Base-by-base conservation (phyloP, 2,329 filamentous ascomycete genomes). In the Alternaria sp. region DNA sequence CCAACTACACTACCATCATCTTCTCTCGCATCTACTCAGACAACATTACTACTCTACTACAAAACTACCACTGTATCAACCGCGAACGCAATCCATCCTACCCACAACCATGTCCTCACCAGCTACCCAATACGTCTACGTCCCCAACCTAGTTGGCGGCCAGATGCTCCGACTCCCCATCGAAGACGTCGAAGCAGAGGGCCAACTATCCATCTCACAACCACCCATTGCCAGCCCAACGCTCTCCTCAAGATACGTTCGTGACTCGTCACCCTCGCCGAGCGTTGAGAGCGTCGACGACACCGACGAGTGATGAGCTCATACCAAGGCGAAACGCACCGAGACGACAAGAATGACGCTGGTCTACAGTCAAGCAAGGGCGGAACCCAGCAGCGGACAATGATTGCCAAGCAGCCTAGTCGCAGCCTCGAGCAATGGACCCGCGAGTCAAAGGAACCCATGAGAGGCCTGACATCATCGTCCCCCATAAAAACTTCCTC, bases 131-230 rank as follows among this genome's bases (percentile, higher is more conserved):
- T 76, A 73, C 64, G 72, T 76, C 61, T 77, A 77, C 71, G 76
- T 77, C 54, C 73, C 74, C 65, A 77, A 77, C 66, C 71, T 77
- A 8, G 73, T 76, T 51, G 74, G 74, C 51, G 68, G 73, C 44
- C 74, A 77, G 60, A 74, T 76, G 66, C 72, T 77, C 40, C 72
- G 74, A 59, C 70, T 77, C 28, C 70, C 72, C 14, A 44, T 75
- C 14, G 70, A 74, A 37, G 63, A 72, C 13, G 52, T 62, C 33
- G 65, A 68, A 42, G 56, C 62, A 6, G 69, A 73, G 33, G 60
- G 64, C 28, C 53, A 65, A 21, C 53, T 57, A 60, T 60, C 51
- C 45, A 48, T 61, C 51, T 58, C 63, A 28, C 51, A 58, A 14
- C 67, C 69, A 29, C 54, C 68, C 7, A 67, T 54, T 21, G 51